A percentile compares a stretch with the other conserved stretches of the same genome.
Evolutionary conservation across 306 rosid species (phyloP).

Genomic region (Medicago arabica): DNA sequence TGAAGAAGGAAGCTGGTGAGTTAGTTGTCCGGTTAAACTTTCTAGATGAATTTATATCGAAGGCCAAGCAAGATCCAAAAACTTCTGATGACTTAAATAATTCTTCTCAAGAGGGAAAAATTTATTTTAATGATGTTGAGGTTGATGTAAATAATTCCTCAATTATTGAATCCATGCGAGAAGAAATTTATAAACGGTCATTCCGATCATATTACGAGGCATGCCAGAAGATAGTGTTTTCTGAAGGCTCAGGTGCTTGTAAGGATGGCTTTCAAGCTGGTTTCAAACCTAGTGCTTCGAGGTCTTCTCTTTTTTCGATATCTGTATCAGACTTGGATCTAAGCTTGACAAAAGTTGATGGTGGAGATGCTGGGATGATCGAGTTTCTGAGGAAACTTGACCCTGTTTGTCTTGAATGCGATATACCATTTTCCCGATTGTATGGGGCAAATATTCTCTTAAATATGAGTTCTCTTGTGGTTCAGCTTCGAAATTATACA

Average conservation of each 20-base stretch:
- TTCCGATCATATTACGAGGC: slow-evolving; percentile 83
- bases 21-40: slow-evolving; percentile 81
- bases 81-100: slow-evolving; percentile 62
- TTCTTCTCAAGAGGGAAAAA: slow-evolving; percentile 63
- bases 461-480: slow-evolving; percentile 65
- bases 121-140: slow-evolving; percentile 60
- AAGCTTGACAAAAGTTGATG: slow-evolving; percentile 75
- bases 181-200: slow-evolving; percentile 74
- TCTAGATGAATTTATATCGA: slow-evolving; percentile 74
- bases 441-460: slow-evolving; percentile 83
- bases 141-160: slow-evolving; percentile 68
- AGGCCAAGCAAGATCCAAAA: slow-evolving; percentile 59
- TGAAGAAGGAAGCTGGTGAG: slow-evolving; percentile 86
- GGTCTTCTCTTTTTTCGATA: slow-evolving; percentile 75
- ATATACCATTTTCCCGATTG: slow-evolving; percentile 86
- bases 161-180: slow-evolving; percentile 56
- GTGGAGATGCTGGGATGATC: slow-evolving; percentile 92
- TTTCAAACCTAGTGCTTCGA: slow-evolving; percentile 75
- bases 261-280: slow-evolving; percentile 82
- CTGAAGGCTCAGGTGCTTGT: slow-evolving; percentile 90
- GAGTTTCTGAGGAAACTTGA: slow-evolving; percentile 75
- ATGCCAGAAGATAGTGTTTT: slow-evolving; percentile 65
- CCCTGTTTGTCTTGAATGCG: slow-evolving; percentile 67
- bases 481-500: slow-evolving; percentile 71
- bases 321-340: slow-evolving; percentile 69